These are phyloP conservation scores for Botrytis pseudocinerea DNA, from an alignment of 2,329 filamentous ascomycete species.

Conservation along the genomic window DNA sequence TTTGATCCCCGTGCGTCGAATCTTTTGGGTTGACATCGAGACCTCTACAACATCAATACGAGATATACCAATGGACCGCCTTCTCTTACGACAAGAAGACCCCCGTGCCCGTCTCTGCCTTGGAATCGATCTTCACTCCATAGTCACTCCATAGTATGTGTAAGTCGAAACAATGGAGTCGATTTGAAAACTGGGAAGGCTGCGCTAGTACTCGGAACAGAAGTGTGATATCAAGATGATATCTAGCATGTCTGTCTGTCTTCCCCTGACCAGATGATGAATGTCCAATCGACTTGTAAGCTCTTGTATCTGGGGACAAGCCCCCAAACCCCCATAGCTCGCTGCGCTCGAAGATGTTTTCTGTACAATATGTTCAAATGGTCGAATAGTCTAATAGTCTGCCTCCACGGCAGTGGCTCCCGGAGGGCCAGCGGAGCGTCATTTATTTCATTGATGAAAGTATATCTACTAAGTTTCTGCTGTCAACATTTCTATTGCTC, in stretches of 20 bases:
- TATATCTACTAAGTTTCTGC: background rate
- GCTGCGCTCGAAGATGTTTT: slow-evolving; percentile 2
- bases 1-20: background rate
- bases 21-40: background rate
- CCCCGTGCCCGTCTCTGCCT: too few species aligned
- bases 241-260: background rate
- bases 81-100: too few species aligned
- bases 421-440: slow-evolving; percentile 4
- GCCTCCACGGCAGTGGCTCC: slow-evolving; percentile 7
- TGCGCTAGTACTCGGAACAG: background rate
- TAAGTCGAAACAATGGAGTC: background rate
- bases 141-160: background rate
- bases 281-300: background rate
- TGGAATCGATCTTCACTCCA: background rate
- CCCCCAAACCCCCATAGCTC: background rate
- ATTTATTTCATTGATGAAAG: background rate
- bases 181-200: background rate
- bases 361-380: background rate
- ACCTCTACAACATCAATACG: background rate
- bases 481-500: background rate
- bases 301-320: background rate
- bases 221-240: background rate
- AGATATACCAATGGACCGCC: background rate
- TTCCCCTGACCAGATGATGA: background rate
- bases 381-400: background rate